Conservation (phyloP, 2,329 filamentous ascomycete species). For the Colletotrichum neosansevieriae region DNA sequence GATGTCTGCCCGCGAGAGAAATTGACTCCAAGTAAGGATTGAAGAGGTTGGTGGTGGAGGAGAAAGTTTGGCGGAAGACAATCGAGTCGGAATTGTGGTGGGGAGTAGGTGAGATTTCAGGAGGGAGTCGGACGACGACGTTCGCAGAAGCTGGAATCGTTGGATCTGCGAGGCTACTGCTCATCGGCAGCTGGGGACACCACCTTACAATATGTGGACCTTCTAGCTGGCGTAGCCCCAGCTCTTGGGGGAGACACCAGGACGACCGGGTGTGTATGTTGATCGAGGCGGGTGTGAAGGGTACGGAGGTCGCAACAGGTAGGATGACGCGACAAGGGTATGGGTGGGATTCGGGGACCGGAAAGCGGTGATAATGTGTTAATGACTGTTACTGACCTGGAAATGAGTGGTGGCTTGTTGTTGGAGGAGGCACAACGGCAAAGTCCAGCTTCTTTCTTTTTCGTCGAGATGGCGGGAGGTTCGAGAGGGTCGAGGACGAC, state of each 20-base stretch:
- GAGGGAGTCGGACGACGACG: slow-evolving; percentile 38
- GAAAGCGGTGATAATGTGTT: background rate
- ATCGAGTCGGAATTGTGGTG: slow-evolving; percentile 39
- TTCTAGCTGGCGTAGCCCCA: slow-evolving; percentile 39
- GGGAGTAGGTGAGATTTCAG: slow-evolving; percentile 42
- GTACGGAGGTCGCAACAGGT: slow-evolving; percentile 20
- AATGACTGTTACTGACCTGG: slow-evolving; percentile 32
- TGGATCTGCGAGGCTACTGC: slow-evolving; percentile 43
- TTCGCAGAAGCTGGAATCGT: slow-evolving; percentile 42
- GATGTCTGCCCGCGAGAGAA: slow-evolving; percentile 33
- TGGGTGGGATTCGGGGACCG: slow-evolving; percentile 14
- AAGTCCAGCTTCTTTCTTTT: slow-evolving; percentile 37
- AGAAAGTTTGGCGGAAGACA: slow-evolving; percentile 39
- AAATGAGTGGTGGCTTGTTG: slow-evolving; percentile 6
- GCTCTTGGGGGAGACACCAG: slow-evolving; percentile 29
- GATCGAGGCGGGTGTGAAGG: slow-evolving; percentile 30
- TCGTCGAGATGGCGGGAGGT: slow-evolving; percentile 21
- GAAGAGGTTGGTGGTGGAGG: slow-evolving; percentile 30
- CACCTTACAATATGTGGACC: slow-evolving; percentile 44
- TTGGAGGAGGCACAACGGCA: slow-evolving; percentile 29
- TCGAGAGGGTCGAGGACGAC: slow-evolving; percentile 11
- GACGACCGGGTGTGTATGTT: slow-evolving; percentile 29
- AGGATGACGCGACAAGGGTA: slow-evolving; percentile 30
- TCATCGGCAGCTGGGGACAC: slow-evolving; percentile 41
- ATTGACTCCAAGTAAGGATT: slow-evolving; percentile 35